Evolutionary conservation across 768 basidiomycete species (phyloP).

Genomic region (Leccinellum rugosiceps): DNA sequence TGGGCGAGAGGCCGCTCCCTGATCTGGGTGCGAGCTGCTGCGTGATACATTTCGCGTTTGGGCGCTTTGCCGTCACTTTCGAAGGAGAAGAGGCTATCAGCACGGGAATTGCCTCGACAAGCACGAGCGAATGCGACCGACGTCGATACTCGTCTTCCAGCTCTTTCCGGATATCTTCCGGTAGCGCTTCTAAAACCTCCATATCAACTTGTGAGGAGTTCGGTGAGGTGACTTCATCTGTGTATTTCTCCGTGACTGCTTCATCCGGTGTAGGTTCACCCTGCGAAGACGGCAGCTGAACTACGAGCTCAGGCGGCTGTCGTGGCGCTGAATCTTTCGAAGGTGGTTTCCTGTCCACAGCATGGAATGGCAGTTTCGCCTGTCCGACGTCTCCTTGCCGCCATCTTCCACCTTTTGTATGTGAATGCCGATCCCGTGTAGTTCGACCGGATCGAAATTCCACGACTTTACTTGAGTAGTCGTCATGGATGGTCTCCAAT

Average conservation of each 20-base stretch:
- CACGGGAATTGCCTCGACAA: slow-evolving; percentile 7
- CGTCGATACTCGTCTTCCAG: slow-evolving; percentile 64
- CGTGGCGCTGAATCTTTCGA: slow-evolving; percentile 5
- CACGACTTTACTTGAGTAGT: slow-evolving; percentile 68
- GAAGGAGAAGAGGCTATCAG: slow-evolving; percentile 4
- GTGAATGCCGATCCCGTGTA: slow-evolving; percentile 92
- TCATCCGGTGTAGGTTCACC: slow-evolving; percentile 17
- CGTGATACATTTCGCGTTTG: slow-evolving; percentile 56
- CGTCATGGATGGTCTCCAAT: slow-evolving; percentile 79
- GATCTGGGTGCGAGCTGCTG: slow-evolving; percentile 59
- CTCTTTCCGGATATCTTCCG: slow-evolving; percentile 65
- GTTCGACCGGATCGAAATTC: slow-evolving; percentile 76
- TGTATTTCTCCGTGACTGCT: slow-evolving; percentile 9
- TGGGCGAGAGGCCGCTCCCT: slow-evolving; percentile 38
- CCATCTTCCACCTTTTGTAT: slow-evolving; percentile 78
- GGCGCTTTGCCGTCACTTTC: slow-evolving; percentile 31
- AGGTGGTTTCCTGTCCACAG: slow-evolving; percentile 3
- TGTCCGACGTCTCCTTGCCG: slow-evolving; percentile 49
- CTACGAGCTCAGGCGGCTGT: slow-evolving; percentile 20
- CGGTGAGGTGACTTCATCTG: slow-evolving; percentile 45
- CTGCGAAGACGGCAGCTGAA: slow-evolving; percentile 35
- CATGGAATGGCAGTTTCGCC: slow-evolving; percentile 56
- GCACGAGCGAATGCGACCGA: slow-evolving; percentile 51
- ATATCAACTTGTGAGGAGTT: slow-evolving; percentile 75
- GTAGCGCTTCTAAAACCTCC: slow-evolving; percentile 67